A percentile compares a stretch with the other conserved stretches of the same genome.
Conservation (phyloP, 1,284 basidiomycete species). For the Melanopsichium pennsylvanicum region DNA sequence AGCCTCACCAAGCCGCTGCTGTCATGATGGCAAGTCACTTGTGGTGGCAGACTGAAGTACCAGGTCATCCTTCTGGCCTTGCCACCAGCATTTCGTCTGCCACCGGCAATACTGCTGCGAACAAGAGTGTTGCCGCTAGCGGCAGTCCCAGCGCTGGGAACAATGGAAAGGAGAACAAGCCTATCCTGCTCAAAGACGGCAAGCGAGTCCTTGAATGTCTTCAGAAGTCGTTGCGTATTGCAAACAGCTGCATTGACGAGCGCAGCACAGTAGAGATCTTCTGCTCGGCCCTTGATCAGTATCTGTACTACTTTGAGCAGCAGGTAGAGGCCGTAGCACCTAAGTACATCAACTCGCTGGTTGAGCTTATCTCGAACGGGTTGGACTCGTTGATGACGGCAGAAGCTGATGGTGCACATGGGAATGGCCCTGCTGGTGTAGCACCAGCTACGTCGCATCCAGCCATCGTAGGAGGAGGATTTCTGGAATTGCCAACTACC, state of each 20-base stretch:
- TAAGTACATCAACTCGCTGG: constrained; percentile 62
- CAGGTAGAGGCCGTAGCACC: constrained; percentile 61
- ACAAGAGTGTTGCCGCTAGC: constrained; percentile 16
- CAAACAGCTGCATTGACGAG: constrained; percentile 64
- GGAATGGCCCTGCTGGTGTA: constrained; percentile 7
- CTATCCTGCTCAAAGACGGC: constrained; percentile 56
- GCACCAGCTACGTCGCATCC: constrained; percentile 14
- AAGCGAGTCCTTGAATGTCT: constrained; percentile 64
- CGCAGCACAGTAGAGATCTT: constrained; percentile 63
- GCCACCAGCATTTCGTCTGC: constrained; percentile 31
- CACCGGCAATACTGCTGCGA: constrained; percentile 35
- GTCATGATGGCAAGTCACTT: constrained; percentile 65
- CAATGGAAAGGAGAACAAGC: constrained; percentile 31
- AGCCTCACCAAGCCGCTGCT: constrained; percentile 64
- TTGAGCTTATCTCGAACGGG: constrained; percentile 61
- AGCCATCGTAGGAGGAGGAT: constrained; percentile 69
- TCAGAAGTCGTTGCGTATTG: constrained; percentile 63
- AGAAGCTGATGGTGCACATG: constrained; percentile 23
- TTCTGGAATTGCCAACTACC: constrained; percentile 86
- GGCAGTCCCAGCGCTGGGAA: constrained; percentile 6
- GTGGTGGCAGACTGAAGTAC: constrained; percentile 62
- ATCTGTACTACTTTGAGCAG: constrained; percentile 65
- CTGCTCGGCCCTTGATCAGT: constrained; percentile 62
- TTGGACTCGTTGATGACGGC: constrained; percentile 44
- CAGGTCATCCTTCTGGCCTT: constrained; percentile 27